phyloP scores from a whole-genome alignment of 1,284 basidiomycete genomes.

The Ustilago bromivora region DNA sequence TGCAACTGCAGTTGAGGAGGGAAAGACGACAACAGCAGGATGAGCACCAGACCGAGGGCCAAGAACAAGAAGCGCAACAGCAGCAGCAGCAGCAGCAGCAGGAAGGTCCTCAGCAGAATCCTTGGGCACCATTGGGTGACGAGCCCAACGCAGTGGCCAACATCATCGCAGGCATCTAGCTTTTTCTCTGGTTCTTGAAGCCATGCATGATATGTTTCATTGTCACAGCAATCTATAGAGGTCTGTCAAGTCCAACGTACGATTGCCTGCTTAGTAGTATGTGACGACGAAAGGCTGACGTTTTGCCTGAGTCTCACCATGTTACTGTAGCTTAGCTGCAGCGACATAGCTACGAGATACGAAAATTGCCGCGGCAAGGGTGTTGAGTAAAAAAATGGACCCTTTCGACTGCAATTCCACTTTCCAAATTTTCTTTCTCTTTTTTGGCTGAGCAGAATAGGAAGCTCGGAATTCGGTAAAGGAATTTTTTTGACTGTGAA shows the following conservation, averaged over 20 bases:
- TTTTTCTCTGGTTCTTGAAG: not conserved
- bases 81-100: slow-evolving; percentile 7
- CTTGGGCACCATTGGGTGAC: slow-evolving; percentile 37
- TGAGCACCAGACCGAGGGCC: slow-evolving; percentile 14
- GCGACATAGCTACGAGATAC: not conserved
- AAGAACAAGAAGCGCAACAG: slow-evolving; percentile 1
- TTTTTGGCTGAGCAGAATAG: not conserved
- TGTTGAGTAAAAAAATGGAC: slow-evolving; percentile 4
- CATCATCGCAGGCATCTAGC: slow-evolving; percentile 29
- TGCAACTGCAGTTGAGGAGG: slow-evolving; percentile 52
- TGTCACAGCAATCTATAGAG: not conserved
- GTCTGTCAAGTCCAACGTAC: not conserved
- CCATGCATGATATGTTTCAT: not conserved
- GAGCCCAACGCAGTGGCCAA: slow-evolving; percentile 44
- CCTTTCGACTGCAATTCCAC: not conserved
- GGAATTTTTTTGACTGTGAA: not conserved
- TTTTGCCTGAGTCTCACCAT: not conserved
- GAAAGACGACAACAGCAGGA: slow-evolving; percentile 39
- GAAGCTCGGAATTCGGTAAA: slow-evolving; percentile 21
- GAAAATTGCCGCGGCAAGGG: not conserved
- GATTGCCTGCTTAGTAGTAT: not conserved
- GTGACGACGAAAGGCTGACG: not conserved
- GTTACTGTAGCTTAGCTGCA: not conserved
- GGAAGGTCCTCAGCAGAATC: slow-evolving; percentile 20
- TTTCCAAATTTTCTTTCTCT: slow-evolving; percentile 18